phyloP scores from a whole-genome alignment of 1,284 basidiomycete species.

The Tilletia indica region DNA sequence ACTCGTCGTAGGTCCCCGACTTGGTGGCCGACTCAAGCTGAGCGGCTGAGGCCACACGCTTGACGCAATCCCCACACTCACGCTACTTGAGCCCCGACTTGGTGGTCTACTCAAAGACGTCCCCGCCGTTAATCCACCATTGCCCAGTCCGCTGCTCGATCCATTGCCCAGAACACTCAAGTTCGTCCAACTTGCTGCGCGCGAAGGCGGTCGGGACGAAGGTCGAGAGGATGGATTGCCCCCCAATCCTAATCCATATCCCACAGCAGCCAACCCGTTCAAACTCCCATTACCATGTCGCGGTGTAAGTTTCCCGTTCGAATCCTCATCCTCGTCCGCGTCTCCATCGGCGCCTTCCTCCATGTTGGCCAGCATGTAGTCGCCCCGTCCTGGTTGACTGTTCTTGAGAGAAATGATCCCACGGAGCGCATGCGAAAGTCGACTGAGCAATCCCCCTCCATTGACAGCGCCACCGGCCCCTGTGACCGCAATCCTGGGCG shows the following conservation, averaged over 20 bases:
- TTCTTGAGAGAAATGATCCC: conserved; percentile 10
- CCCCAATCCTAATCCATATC: not conserved
- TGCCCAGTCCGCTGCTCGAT: not conserved
- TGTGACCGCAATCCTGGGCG: too few relatives aligned
- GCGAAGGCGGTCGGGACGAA: not conserved
- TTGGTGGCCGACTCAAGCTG: conserved; percentile 1
- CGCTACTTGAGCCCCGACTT: not conserved
- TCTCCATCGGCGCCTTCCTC: conserved; percentile 37
- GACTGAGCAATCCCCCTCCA: conserved; percentile 14
- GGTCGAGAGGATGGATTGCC: not conserved
- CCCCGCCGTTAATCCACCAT: not conserved
- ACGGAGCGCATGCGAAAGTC: not conserved
- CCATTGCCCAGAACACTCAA: not conserved
- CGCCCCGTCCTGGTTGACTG: conserved; percentile 28
- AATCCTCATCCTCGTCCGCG: conserved; percentile 9
- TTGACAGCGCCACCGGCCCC: conserved; percentile 21
- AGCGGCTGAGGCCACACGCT: not conserved
- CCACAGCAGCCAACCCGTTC: not conserved
- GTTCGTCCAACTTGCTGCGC: not conserved
- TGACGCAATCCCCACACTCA: not conserved
- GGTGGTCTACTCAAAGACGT: not conserved
- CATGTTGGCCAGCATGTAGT: conserved; percentile 49
- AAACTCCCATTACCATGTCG: conserved; percentile 4
- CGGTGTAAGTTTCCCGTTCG: conserved; percentile 3
- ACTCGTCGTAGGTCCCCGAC: conserved; percentile 2